These are phyloP conservation scores for Linum tenue DNA, from an alignment of 345 rosid genomes.

Conservation along the genomic window DNA sequence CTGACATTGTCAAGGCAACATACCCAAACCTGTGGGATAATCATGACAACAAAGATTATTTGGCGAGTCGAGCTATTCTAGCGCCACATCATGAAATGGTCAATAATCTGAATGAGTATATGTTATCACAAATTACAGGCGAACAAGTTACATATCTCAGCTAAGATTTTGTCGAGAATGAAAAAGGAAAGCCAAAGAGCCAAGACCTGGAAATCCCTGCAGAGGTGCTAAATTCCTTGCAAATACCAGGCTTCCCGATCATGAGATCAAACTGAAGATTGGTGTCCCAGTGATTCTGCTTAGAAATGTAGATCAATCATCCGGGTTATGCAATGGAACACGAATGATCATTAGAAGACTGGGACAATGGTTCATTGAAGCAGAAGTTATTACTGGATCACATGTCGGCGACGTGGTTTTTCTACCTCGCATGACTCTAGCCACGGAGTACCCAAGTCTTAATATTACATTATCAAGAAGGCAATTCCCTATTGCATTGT, in stretches of 20 bases:
- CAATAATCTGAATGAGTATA: no score
- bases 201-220: not conserved
- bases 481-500: no score
- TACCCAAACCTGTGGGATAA: no score
- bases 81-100: no score
- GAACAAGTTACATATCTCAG: no score
- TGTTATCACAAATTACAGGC: no score
- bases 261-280: slow-evolving; percentile 3
- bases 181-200: no score
- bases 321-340: slow-evolving; percentile 6
- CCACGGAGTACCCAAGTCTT: no score
- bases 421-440: not conserved
- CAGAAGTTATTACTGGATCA: not conserved
- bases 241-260: not conserved
- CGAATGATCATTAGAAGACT: not conserved
- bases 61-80: no score
- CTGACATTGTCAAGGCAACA: no score
- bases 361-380: not conserved
- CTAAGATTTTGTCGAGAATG: no score
- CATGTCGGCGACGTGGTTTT: not conserved
- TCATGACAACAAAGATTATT: no score
- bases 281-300: slow-evolving; percentile 4
- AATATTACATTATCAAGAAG: not conserved
- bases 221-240: not conserved
- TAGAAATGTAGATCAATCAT: not conserved